These are phyloP conservation scores for Globisporangium canariense DNA, from an alignment of 352 stramenopile genomes.

Conservation along the genomic window DNA sequence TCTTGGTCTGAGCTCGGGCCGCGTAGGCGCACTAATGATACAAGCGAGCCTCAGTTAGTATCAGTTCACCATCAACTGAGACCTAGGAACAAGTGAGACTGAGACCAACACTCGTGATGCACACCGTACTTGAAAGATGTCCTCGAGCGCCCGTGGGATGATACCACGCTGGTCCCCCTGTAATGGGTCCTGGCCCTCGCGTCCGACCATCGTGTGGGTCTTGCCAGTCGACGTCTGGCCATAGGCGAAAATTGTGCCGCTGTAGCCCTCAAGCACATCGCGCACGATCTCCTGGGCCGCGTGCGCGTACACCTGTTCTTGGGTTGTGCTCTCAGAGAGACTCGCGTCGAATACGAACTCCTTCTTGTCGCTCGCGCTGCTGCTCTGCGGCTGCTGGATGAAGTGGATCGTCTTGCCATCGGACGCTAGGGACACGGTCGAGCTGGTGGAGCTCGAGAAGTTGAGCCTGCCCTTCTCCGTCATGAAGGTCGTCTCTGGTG, in stretches of 20 bases:
- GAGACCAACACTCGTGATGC: neutral
- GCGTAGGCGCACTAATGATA: constrained; percentile 22
- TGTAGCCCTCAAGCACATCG: constrained; percentile 63
- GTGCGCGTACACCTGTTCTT: constrained; percentile 48
- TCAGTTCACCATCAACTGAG: neutral
- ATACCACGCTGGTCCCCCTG: constrained; percentile 40
- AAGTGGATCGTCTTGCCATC: constrained; percentile 33
- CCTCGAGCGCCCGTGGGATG: constrained; percentile 57
- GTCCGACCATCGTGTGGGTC: constrained; percentile 68
- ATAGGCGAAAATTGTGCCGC: constrained; percentile 67
- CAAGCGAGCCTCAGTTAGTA: neutral
- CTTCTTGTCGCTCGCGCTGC: constrained; percentile 25
- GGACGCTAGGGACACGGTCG: constrained; percentile 25
- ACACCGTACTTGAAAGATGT: constrained; percentile 48
- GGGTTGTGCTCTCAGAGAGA: constrained; percentile 33
- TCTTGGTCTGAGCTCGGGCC: constrained; percentile 28
- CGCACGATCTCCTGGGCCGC: constrained; percentile 54
- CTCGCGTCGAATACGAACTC: constrained; percentile 62
- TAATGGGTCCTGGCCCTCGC: constrained; percentile 24
- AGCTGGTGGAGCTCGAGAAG: constrained; percentile 17
- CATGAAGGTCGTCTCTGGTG: constrained; percentile 43
- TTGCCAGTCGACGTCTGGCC: constrained; percentile 66
- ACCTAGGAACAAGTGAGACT: neutral
- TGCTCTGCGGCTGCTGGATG: constrained; percentile 18
- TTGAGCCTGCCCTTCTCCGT: constrained; percentile 47